Base-by-base conservation (phyloP, 2,329 filamentous ascomycete species). In the Stemphylium beticola region DNA sequence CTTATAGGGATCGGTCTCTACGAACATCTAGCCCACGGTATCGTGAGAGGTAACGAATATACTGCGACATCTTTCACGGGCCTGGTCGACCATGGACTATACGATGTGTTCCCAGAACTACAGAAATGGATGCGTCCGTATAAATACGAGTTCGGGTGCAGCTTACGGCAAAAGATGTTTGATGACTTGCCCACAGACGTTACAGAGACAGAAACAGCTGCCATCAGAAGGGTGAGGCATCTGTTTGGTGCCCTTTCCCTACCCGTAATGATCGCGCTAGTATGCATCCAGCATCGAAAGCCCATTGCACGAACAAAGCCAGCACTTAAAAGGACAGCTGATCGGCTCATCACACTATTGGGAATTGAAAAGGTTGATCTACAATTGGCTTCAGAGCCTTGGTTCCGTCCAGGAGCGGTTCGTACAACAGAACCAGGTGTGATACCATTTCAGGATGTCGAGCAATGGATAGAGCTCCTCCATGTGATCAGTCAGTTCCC, bases 381-480 rank as follows among this genome's bases (percentile, higher is more conserved):
- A 14, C 14, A 11, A 3, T 14, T 36, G 3, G 31, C 42, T 10
- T n/a, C 9, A 10, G 31, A 22, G 42, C 18, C 12, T 15, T 46
- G 33, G 43, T 15, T 22, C 5, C 20, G 7, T 10, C 22, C 34
- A 15, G 33, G 33, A 17, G 22, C 1, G 11, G 33, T 47, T 12
- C 29, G 22, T 17, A 44, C 22, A 10, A 8, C 15, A 18, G 33
- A 6, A 3, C 12, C 3, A 2, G 4, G 4, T 37, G 17, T 14
- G 9, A 14, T 17, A 22, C 20, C 20, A 14, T 47, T 14, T 26
- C 44, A 33, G 17, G 44, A 38, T 14, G 22, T 47, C 22, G 15
- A 38, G 29, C 33, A 47, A n/a, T 47, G 22, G 15, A 47, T 47
- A 15, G n/a, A 38, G n/a, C n/a, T n/a, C n/a, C n/a, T n/a, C n/a